Conservation (phyloP, 78 protist genomes). For the Dictyostelium intermedium region DNA sequence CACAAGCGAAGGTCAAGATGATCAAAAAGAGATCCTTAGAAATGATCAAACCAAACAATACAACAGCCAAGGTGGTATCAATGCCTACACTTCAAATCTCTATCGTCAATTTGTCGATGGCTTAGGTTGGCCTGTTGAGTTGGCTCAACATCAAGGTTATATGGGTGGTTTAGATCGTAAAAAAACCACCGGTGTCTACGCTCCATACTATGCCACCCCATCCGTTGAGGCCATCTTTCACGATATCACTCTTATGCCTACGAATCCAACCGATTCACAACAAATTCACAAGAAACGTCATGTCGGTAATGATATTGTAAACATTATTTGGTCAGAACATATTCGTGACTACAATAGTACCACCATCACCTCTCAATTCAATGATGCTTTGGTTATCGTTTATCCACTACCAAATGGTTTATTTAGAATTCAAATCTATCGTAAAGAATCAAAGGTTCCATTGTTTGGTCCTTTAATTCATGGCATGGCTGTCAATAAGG, state of each 20-base stretch:
- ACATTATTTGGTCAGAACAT: conserved; percentile 94
- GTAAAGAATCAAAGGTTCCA: conserved; percentile 83
- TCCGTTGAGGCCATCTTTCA: conserved; percentile 92
- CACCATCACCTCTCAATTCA: conserved; percentile 87
- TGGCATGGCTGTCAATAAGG: conserved; percentile 87
- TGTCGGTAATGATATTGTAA: conserved; percentile 95
- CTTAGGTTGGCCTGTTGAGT: conserved; percentile 91
- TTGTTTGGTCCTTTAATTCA: conserved; percentile 92
- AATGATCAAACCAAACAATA: conserved; percentile 52
- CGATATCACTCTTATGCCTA: conserved; percentile 90
- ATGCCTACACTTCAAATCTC: not conserved
- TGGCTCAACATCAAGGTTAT: conserved; percentile 58
- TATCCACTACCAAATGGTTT: conserved; percentile 92
- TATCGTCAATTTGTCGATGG: conserved; percentile 89
- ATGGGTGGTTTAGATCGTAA: conserved; percentile 91
- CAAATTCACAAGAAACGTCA: conserved; percentile 90
- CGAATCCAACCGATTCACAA: conserved; percentile 80
- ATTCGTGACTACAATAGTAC: conserved; percentile 85
- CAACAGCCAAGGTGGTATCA: not conserved
- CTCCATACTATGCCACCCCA: conserved; percentile 88
- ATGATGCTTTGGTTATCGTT: conserved; percentile 91
- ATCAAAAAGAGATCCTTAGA: conserved; percentile 85
- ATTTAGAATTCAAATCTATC: conserved; percentile 77
- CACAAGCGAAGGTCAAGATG: conserved; percentile 93
- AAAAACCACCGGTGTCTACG: conserved; percentile 76